Conservation (phyloP, 1,139 yeast species). For the Pneumocystis oryctolagi region DNA sequence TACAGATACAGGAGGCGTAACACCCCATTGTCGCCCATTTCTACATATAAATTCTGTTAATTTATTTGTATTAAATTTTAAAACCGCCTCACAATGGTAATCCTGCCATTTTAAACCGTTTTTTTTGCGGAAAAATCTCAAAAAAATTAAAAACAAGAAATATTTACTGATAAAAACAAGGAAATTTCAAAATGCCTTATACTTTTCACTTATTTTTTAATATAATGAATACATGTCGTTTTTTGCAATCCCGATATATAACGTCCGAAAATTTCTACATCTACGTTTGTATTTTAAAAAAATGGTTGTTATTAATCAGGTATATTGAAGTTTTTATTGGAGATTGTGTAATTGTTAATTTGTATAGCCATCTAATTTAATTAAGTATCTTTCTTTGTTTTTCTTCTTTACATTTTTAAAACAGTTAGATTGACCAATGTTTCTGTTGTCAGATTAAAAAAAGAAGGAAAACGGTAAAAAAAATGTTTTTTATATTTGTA, state of each 20-base stretch:
- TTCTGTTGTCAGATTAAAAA: constrained; percentile 77
- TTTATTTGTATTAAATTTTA: neutral
- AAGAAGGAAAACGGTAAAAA: constrained; percentile 31
- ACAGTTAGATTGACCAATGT: constrained; percentile 88
- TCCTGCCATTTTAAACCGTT: neutral
- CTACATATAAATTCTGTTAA: neutral
- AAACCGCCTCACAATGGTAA: neutral
- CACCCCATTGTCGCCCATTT: constrained; percentile 39
- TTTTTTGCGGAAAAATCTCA: neutral
- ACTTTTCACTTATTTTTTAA: neutral
- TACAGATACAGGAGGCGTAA: constrained; percentile 75
- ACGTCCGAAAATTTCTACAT: neutral
- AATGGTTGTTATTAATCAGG: neutral
- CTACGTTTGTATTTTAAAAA: neutral
- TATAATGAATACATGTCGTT: neutral
- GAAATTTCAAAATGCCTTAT: too few relatives aligned
- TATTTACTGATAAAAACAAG: too few relatives aligned
- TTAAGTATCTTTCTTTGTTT: constrained; percentile 31
- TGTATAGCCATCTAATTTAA: neutral
- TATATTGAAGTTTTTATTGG: neutral
- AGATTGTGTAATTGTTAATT: neutral
- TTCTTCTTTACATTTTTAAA: constrained; percentile 65
- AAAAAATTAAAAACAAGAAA: neutral
- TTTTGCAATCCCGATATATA: neutral
- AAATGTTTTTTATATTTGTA: constrained; percentile 21